Evolutionary conservation across 768 basidiomycete species (phyloP).

Genomic region (Sarcodon aspratus): DNA sequence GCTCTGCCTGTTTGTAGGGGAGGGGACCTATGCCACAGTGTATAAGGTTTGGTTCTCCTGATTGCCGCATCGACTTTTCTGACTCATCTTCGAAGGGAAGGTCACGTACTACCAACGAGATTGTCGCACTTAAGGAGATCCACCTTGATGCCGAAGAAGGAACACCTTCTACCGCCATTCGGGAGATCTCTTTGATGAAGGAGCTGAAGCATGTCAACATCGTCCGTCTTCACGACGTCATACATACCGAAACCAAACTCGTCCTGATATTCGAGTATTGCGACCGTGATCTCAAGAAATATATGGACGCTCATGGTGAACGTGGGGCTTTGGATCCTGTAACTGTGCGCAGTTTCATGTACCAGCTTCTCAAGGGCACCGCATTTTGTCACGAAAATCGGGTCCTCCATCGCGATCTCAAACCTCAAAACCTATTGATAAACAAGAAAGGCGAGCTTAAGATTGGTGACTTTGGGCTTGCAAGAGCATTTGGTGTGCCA

Average conservation of each 20-base stretch:
- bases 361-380: conserved; percentile 92
- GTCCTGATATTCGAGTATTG: conserved; percentile 98
- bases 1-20: conserved; percentile 32
- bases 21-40: conserved; percentile 95
- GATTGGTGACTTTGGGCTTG: conserved; percentile 94
- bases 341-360: conserved; percentile 94
- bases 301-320: conserved; percentile 98
- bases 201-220: conserved; percentile 99
- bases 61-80: conserved; percentile 1
- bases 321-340: conserved; percentile 85
- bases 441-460: conserved; percentile 96
- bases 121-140: conserved; percentile 97
- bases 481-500: conserved; percentile 95
- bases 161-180: conserved; percentile 95
- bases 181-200: conserved; percentile 99
- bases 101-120: conserved; percentile 95
- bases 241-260: conserved; percentile 96
- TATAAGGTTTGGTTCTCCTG: conserved; percentile 63
- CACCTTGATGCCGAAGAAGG: conserved; percentile 99
- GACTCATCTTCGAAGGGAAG: conserved; percentile 48
- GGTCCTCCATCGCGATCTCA: conserved; percentile 94
- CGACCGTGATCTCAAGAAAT: conserved; percentile 97
- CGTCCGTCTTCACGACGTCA: conserved; percentile 95
- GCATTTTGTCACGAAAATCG: conserved; percentile 99
- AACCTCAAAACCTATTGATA: conserved; percentile 97